These are phyloP conservation scores for Nakataea oryzae DNA, from an alignment of 2,329 filamentous ascomycete species.

Conservation along the genomic window DNA sequence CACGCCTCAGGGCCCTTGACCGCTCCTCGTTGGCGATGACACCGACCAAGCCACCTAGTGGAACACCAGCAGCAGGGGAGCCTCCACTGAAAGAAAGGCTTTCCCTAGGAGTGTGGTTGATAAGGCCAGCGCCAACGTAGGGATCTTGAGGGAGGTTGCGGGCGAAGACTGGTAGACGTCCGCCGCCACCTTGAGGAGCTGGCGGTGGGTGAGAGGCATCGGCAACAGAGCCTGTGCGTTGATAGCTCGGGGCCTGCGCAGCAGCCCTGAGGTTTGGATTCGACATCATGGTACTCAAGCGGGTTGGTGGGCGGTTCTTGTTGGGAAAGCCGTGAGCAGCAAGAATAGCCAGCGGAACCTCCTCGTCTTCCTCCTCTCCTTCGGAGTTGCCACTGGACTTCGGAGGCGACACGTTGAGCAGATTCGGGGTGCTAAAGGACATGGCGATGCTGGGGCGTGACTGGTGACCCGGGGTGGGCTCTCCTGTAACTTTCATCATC, in stretches of 20 bases:
- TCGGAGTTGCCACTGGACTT: slow-evolving; percentile 26
- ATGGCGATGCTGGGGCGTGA: slow-evolving; percentile 44
- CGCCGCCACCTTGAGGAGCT: slow-evolving; percentile 15
- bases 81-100: slow-evolving; percentile 61
- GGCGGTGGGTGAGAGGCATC: slow-evolving; percentile 34
- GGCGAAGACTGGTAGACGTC: slow-evolving; percentile 69
- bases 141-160: slow-evolving; percentile 74
- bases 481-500: slow-evolving; percentile 93
- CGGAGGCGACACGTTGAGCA: slow-evolving; percentile 28
- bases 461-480: slow-evolving; percentile 38
- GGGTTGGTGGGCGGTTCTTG: slow-evolving; percentile 64
- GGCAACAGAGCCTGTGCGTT: slow-evolving; percentile 44
- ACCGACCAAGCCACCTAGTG: slow-evolving; percentile 72
- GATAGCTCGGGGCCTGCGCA: slow-evolving; percentile 28
- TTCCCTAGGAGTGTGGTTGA: slow-evolving; percentile 63
- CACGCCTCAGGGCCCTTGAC: slow-evolving; percentile 64
- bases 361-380: slow-evolving; percentile 71
- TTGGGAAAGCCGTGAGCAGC: slow-evolving; percentile 82
- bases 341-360: slow-evolving; percentile 76
- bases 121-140: slow-evolving; percentile 68
- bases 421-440: slow-evolving; percentile 53
- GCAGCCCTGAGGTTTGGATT: slow-evolving; percentile 60
- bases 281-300: slow-evolving; percentile 53
- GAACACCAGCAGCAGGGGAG: slow-evolving; percentile 31
- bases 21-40: slow-evolving; percentile 82